Percentiles rank a stretch among this genome's conserved stretches.
Conservation (phyloP, 2,329 filamentous ascomycete species). For the Aspergillus sp. region DNA sequence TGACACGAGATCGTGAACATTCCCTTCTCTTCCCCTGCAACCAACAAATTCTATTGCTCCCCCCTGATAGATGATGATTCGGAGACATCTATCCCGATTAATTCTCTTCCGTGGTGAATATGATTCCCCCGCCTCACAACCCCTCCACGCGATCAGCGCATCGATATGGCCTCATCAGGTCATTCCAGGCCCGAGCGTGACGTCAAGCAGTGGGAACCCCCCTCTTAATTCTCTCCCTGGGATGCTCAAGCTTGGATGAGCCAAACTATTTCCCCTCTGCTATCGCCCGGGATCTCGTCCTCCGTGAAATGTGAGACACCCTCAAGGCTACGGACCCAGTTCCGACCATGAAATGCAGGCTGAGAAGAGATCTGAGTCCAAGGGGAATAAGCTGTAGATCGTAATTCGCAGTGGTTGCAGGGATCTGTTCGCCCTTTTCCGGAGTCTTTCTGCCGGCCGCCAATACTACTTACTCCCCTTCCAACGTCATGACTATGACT, state of each 20-base stretch:
- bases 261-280: background rate
- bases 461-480: no score
- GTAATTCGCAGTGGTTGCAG: background rate
- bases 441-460: background rate
- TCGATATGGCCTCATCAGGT: background rate
- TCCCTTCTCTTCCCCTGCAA: background rate
- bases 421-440: background rate
- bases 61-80: no score
- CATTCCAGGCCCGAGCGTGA: constrained; percentile 8
- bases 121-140: background rate
- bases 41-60: background rate
- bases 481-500: background rate
- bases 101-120: background rate
- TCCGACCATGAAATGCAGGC: background rate
- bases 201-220: constrained; percentile 6
- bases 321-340: background rate
- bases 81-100: background rate
- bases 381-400: background rate
- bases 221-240: background rate
- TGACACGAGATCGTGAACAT: background rate
- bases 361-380: background rate
- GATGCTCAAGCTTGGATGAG: background rate
- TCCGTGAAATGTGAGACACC: background rate
- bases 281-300: background rate
- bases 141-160: background rate